Evolutionary conservation across 1,284 basidiomycete species (phyloP).

Genomic region (Chalciporus sp.): DNA sequence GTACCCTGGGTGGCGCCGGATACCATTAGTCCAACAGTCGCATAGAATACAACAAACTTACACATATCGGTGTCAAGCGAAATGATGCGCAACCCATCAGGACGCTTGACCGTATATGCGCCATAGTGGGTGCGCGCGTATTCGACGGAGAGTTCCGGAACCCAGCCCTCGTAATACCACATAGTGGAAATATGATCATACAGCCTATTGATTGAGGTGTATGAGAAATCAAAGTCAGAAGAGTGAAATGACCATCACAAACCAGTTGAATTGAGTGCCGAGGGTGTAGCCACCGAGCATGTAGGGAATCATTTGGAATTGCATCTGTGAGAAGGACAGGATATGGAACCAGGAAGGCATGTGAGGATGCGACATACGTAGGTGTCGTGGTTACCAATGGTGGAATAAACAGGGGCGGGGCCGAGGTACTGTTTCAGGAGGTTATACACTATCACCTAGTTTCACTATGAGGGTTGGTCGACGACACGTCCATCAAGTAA

Average conservation of each 20-base stretch:
- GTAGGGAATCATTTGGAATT: conserved; percentile 67
- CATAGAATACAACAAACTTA: conserved; percentile 26
- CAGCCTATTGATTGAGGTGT: conserved; percentile 49
- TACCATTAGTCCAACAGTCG: neutral
- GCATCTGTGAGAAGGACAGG: conserved; percentile 33
- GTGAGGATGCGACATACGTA: conserved; percentile 45
- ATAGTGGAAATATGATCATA: conserved; percentile 70
- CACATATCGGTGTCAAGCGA: conserved; percentile 78
- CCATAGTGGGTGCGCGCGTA: conserved; percentile 70
- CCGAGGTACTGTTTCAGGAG: conserved; percentile 61
- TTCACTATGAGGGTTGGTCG: neutral
- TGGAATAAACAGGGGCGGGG: conserved; percentile 67
- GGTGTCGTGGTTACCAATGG: conserved; percentile 74
- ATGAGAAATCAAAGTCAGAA: neutral
- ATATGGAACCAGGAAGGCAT: neutral
- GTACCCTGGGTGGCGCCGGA: conserved; percentile 20
- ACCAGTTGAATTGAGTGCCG: conserved; percentile 68
- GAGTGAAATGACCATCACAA: conserved; percentile 7
- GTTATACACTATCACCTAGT: conserved; percentile 60
- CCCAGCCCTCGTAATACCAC: conserved; percentile 74
- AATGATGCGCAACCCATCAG: conserved; percentile 71
- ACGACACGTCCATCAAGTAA: neutral
- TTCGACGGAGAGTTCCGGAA: conserved; percentile 57
- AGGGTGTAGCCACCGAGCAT: conserved; percentile 49
- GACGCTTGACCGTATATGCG: conserved; percentile 67